Conservation (phyloP, 495 filamentous ascomycete species). For the Penicillium simplicissimum region DNA sequence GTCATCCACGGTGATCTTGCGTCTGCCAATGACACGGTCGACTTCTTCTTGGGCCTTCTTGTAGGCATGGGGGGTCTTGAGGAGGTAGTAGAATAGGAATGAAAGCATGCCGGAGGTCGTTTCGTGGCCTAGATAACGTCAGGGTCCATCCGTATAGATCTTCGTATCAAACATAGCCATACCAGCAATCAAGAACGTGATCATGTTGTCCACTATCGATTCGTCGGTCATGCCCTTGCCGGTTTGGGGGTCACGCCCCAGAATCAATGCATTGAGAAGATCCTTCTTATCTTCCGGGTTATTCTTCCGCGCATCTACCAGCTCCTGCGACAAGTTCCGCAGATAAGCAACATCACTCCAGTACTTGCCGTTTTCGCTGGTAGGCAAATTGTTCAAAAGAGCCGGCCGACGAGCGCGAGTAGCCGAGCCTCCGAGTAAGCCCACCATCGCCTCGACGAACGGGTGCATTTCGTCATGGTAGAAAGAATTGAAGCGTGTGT, state of each 20-base stretch:
- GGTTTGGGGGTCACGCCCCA: slow-evolving; percentile 65
- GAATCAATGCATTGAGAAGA: slow-evolving; percentile 68
- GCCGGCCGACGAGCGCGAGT: slow-evolving; percentile 51
- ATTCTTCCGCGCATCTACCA: slow-evolving; percentile 59
- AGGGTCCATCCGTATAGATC: slow-evolving; percentile 5
- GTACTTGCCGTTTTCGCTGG: slow-evolving; percentile 57
- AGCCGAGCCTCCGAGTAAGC: slow-evolving; percentile 57
- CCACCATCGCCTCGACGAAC: slow-evolving; percentile 66
- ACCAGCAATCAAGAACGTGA: slow-evolving; percentile 67
- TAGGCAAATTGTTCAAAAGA: slow-evolving; percentile 50
- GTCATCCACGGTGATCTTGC: slow-evolving; percentile 64
- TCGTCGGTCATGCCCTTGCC: slow-evolving; percentile 61
- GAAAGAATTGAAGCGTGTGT: slow-evolving; percentile 73
- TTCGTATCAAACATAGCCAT: background rate
- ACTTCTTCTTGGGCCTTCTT: slow-evolving; percentile 65
- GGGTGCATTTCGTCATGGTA: slow-evolving; percentile 67
- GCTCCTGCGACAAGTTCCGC: slow-evolving; percentile 54
- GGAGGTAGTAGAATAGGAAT: slow-evolving; percentile 57
- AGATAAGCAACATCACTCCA: slow-evolving; percentile 57
- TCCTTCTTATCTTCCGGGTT: slow-evolving; percentile 63
- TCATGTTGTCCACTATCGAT: slow-evolving; percentile 67
- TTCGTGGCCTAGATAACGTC: slow-evolving; percentile 58
- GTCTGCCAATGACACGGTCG: slow-evolving; percentile 63
- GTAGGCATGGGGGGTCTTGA: slow-evolving; percentile 61
- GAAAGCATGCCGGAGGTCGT: slow-evolving; percentile 64